phyloP scores from a whole-genome alignment of 2,329 filamentous ascomycete species.

The Diaporthe velutina region DNA sequence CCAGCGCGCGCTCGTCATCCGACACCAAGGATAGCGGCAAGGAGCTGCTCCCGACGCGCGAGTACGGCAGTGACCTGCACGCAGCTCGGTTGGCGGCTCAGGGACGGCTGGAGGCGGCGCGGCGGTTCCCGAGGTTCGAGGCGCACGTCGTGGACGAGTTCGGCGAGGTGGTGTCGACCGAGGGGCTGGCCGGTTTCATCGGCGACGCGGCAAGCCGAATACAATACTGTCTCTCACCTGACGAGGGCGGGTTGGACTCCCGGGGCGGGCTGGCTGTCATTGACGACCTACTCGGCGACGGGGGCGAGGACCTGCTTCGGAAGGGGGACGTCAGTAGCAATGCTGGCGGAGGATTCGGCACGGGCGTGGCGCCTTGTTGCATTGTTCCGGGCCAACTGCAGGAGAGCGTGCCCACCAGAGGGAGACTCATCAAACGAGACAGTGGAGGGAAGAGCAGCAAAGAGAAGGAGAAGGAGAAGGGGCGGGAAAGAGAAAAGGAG shows the following conservation, averaged over 20 bases:
- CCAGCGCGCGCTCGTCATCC: slow-evolving; percentile 24
- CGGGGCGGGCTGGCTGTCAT: slow-evolving; percentile 68
- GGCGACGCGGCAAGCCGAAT: slow-evolving; percentile 72
- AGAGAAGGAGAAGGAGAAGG: slow-evolving; percentile 13
- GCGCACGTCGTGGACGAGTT: slow-evolving; percentile 70
- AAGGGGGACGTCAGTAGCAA: slow-evolving; percentile 30
- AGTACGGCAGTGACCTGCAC: slow-evolving; percentile 58
- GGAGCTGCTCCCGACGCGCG: slow-evolving; percentile 22
- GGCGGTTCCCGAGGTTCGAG: slow-evolving; percentile 65
- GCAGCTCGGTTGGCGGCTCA: slow-evolving; percentile 74
- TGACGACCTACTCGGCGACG: slow-evolving; percentile 61
- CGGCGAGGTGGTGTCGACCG: slow-evolving; percentile 64
- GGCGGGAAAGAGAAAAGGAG: slow-evolving; percentile 6
- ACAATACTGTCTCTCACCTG: slow-evolving; percentile 70
- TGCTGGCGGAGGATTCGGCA: slow-evolving; percentile 35
- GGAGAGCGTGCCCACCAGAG: slow-evolving; percentile 39
- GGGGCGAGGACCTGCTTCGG: slow-evolving; percentile 57
- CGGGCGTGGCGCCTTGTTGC: slow-evolving; percentile 41
- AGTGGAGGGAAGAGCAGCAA: slow-evolving; percentile 40
- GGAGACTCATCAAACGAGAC: slow-evolving; percentile 17
- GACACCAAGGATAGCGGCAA: slow-evolving; percentile 35
- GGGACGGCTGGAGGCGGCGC: slow-evolving; percentile 71
- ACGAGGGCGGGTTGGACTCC: slow-evolving; percentile 67
- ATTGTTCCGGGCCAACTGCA: slow-evolving; percentile 38
- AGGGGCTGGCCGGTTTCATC: slow-evolving; percentile 71